Conservation (phyloP, 495 filamentous ascomycete genomes). For the Daldinia grandis region DNA sequence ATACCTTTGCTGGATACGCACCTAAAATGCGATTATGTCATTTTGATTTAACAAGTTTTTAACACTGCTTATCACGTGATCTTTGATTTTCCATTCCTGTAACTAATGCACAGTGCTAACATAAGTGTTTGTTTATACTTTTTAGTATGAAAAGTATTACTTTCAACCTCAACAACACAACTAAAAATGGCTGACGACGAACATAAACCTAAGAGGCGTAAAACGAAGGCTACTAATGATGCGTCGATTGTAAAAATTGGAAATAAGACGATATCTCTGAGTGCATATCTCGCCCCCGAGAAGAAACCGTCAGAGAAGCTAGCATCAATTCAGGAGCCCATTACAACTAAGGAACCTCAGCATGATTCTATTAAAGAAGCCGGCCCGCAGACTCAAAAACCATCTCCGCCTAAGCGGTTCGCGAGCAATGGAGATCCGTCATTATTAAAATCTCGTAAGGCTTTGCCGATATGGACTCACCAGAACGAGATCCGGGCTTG, state of each 20-base stretch:
- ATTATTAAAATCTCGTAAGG: constrained; percentile 56
- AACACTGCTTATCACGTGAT: not conserved
- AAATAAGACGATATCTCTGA: constrained; percentile 51
- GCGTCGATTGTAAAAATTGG: constrained; percentile 49
- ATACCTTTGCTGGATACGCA: not conserved
- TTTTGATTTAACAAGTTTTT: not conserved
- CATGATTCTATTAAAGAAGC: constrained; percentile 14
- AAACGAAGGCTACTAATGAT: constrained; percentile 38
- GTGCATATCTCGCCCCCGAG: constrained; percentile 48
- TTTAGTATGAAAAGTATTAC: not conserved
- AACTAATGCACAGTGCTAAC: not conserved
- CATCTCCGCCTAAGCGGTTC: not conserved
- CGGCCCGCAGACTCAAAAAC: constrained; percentile 4
- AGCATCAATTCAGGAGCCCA: constrained; percentile 9
- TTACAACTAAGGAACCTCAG: constrained; percentile 13
- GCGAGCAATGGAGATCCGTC: constrained; percentile 42
- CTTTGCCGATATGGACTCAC: constrained; percentile 82
- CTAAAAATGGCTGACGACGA: constrained; percentile 37
- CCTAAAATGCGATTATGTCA: not conserved
- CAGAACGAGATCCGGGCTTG: constrained; percentile 72
- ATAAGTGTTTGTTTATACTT: not conserved
- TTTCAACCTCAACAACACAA: not conserved
- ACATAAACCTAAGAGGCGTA: constrained; percentile 43
- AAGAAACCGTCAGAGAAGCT: constrained; percentile 43
- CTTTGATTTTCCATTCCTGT: too few relatives aligned